Base-by-base conservation (phyloP, 2,329 filamentous ascomycete genomes). In the Microsporum ferrugineum region DNA sequence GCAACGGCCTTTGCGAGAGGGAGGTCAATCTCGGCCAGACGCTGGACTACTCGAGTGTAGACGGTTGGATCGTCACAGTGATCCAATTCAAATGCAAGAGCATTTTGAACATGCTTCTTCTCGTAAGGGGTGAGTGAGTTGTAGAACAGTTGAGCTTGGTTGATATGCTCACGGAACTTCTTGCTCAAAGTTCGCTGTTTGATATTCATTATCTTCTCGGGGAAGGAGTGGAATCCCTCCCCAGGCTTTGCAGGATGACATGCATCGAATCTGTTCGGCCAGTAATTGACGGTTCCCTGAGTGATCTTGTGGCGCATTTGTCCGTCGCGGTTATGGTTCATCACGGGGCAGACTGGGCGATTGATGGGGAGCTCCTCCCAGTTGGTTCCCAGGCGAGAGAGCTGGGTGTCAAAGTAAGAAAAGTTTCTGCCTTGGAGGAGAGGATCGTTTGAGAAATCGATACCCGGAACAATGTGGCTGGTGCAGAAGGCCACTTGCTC, bases 401-500 rank as follows among this genome's bases (percentile, higher is more conserved):
- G 77, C 70, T 91, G 73, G 5, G 74, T 76, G 53, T 76, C 75
- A 38, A 76, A 76, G 67, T 77, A 84, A 14, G 78, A 81, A 71
- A 84, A 84, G 75, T 89, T 91, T 38, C 88, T 84, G 36, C 87
- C 88, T 70, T 91, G 87, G 2, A 84, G 74, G 2, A 91, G 79
- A 1, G 88, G 88, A 64, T 91, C 88, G 63, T 91, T 84, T 0
- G 86, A 88, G 70, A 88, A 87, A 12, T 87, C 88, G 62, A 91
- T 87, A 29, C 88, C 88, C 0, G 87, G 88, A 0, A 94, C 86
- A 57, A 94, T 76, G 66, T 95, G 89, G 60, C 84, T 82, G 1
- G 89, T 92, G 69, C 87, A 91, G 73, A 94, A 95, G 1, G 89
- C 88, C 1, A 85, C 83, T 73, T 95, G 89, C 76, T 95, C 89